Conservation (phyloP, 768 basidiomycete genomes). For the Russula sp. region DNA sequence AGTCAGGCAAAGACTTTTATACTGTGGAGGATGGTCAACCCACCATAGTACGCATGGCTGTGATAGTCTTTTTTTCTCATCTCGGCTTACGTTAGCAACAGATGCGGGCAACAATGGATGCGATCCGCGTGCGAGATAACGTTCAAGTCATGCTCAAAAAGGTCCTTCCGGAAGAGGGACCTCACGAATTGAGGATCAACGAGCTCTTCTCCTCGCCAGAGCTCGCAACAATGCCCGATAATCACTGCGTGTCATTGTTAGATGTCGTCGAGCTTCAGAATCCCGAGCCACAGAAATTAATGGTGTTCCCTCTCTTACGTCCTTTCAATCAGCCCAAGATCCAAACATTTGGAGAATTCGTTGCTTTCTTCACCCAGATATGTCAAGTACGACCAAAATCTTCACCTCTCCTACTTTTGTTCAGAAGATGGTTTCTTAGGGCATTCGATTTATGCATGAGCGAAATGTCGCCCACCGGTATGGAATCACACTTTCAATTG, state of each 20-base stretch:
- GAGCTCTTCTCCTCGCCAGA: slow-evolving; percentile 25
- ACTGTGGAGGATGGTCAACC: slow-evolving; percentile 21
- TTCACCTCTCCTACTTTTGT: neutral
- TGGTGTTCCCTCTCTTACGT: slow-evolving; percentile 40
- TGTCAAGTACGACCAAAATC: slow-evolving; percentile 36
- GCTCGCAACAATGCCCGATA: slow-evolving; percentile 31
- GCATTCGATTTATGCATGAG: slow-evolving; percentile 33
- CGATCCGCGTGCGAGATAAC: slow-evolving; percentile 8
- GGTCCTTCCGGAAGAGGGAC: slow-evolving; percentile 10
- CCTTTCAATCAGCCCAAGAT: slow-evolving; percentile 36
- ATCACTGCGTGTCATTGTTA: slow-evolving; percentile 34
- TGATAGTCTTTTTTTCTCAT: neutral
- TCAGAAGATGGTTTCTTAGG: slow-evolving; percentile 20
- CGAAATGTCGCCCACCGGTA: slow-evolving; percentile 36
- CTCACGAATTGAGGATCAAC: slow-evolving; percentile 19
- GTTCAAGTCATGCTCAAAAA: slow-evolving; percentile 24
- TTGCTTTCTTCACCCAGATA: slow-evolving; percentile 38
- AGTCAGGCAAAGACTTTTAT: slow-evolving; percentile 17
- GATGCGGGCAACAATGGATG: slow-evolving; percentile 25
- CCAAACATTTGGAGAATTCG: slow-evolving; percentile 39
- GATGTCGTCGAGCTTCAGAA: slow-evolving; percentile 30
- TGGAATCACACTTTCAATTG: slow-evolving; percentile 22
- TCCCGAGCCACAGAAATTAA: slow-evolving; percentile 19
- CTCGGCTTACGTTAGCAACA: neutral
- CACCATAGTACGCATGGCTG: slow-evolving; percentile 9